Base-by-base conservation (phyloP, 352 stramenopile genomes). In the Pythium pyrilobum region DNA sequence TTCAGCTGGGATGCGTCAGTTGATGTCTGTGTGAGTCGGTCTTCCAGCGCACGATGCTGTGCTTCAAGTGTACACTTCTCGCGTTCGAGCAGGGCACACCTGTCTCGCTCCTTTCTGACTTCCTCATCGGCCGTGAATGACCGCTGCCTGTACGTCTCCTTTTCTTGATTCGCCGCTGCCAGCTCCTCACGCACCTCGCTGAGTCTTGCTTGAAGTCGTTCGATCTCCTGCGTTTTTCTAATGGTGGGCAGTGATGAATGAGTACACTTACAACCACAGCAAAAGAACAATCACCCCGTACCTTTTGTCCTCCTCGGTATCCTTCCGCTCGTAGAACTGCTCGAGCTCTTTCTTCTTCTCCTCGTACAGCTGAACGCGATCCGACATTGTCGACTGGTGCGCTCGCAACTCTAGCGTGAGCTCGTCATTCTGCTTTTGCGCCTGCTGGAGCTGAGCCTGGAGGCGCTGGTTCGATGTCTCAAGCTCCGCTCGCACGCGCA, bases 331-430 rank as follows among this genome's bases (percentile, higher is more conserved):
- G 52, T 81, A 84, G 38, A 86, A 85, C 11, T 74, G 50, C 59
- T 85, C 61, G 21, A 89, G 52, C 23, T 87, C 76, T 27, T 86
- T 73, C 38, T 80, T 87, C 37, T 78, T 83, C 25, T 88, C 72
- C 29, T 86, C 71, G 51, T 82, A 88, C 9, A 75, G 56, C 32
- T 74, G 65, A 10, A 71, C 68, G 39, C 80, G 70, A 23, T 85
- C 70, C 5, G 69, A 55, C 58, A 85, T 56, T 1, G 58, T 70
- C 10, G 63, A 53, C 62, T 86, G 64, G 21, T 83, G 65, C 1
- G 71, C 59, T 18, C 79, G 78, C n/a, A 90, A 42, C 18, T 87
- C 73, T 25, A 87, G 38, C 45, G 72, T 67, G 18, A 90, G 31
- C 55, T 88, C 63, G 25, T 82, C 73, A 21, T 82, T 85, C 37